These are phyloP conservation scores for Canavalia gladiata DNA, from an alignment of 306 rosid genomes.

Conservation along the genomic window DNA sequence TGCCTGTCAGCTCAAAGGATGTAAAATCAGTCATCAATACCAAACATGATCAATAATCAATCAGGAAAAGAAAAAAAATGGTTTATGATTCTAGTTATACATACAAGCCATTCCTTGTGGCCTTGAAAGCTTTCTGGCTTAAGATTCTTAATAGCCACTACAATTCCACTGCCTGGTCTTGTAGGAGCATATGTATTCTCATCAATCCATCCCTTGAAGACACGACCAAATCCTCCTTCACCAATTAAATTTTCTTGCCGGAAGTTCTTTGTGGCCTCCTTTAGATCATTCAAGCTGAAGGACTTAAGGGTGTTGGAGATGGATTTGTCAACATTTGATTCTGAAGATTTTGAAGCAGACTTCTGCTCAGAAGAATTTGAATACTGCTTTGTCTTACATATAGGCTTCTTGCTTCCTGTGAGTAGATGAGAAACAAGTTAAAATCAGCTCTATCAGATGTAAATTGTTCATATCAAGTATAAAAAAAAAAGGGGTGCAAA, in stretches of 20 bases:
- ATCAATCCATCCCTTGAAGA: slow-evolving; percentile 94
- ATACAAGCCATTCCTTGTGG: slow-evolving; percentile 98
- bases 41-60: slow-evolving; percentile 21
- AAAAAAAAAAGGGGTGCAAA: neutral
- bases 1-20: slow-evolving; percentile 66
- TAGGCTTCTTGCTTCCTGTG: slow-evolving; percentile 57
- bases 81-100: slow-evolving; percentile 52
- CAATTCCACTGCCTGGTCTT: slow-evolving; percentile 85
- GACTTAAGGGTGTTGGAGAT: slow-evolving; percentile 64
- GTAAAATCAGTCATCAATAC: slow-evolving; percentile 33
- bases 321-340: slow-evolving; percentile 47
- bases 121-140: slow-evolving; percentile 95
- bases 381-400: slow-evolving; percentile 47
- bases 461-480: neutral
- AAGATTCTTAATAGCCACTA: slow-evolving; percentile 90
- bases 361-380: slow-evolving; percentile 44
- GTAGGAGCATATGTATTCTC: slow-evolving; percentile 73
- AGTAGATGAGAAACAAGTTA: slow-evolving; percentile 29
- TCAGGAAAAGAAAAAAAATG: neutral
- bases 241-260: slow-evolving; percentile 76
- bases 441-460: neutral
- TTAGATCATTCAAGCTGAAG: slow-evolving; percentile 81
- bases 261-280: slow-evolving; percentile 86
- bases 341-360: slow-evolving; percentile 13
- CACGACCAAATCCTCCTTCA: slow-evolving; percentile 94